Evolutionary conservation across 176 grass and related monocot species (phyloP).

Genomic region (Phoenix dactylifera): DNA sequence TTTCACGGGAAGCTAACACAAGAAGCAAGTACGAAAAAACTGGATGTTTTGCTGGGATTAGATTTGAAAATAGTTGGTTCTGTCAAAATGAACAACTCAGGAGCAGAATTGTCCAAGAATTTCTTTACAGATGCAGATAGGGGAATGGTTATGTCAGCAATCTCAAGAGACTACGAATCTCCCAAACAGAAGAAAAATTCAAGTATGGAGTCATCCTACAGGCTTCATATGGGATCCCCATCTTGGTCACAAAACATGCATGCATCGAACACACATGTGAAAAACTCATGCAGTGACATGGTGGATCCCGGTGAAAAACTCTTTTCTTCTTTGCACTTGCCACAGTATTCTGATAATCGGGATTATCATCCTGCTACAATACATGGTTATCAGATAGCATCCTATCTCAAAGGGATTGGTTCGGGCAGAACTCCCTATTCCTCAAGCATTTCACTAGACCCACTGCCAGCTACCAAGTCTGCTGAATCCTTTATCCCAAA

Average conservation of each 20-base stretch:
- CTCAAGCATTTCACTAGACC: conserved; percentile 41
- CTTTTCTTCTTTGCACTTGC: conserved; percentile 47
- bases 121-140: conserved; percentile 38
- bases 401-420: conserved; percentile 67
- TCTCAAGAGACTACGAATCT: conserved; percentile 32
- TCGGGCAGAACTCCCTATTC: conserved; percentile 48
- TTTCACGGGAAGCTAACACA: conserved; percentile 80
- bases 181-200: conserved; percentile 28
- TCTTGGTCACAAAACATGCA: conserved; percentile 76
- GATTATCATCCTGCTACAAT: conserved; percentile 93
- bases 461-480: conserved; percentile 40
- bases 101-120: conserved; percentile 51
- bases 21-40: conserved; percentile 62
- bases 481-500: conserved; percentile 31
- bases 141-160: conserved; percentile 27
- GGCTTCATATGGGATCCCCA: conserved; percentile 46
- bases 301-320: conserved; percentile 45
- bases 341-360: conserved; percentile 56
- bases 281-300: conserved; percentile 37
- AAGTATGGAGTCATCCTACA: conserved; percentile 61
- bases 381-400: conserved; percentile 78
- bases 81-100: conserved; percentile 45
- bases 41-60: conserved; percentile 66
- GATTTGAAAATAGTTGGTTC: conserved; percentile 50
- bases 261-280: conserved; percentile 33